Conservation (phyloP, 768 basidiomycete genomes). For the Termitomyces sp. region DNA sequence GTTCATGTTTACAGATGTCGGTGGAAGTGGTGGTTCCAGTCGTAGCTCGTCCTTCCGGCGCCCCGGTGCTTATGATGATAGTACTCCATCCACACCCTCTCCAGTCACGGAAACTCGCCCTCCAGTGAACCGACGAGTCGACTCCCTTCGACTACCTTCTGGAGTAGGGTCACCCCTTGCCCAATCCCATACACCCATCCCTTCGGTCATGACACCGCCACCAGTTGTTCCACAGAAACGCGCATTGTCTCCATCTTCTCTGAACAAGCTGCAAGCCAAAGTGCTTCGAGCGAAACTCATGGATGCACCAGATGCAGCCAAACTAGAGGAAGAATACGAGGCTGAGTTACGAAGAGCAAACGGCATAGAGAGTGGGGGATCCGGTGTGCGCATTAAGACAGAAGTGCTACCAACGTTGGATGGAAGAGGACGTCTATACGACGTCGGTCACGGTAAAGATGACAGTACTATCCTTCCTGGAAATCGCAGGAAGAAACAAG, state of each 20-base stretch:
- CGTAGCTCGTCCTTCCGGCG: conserved; percentile 87
- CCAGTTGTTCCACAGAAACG: conserved; percentile 31
- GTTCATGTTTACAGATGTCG: conserved; percentile 67
- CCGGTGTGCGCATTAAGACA: conserved; percentile 54
- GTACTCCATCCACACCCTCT: conserved; percentile 58
- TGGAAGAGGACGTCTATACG: conserved; percentile 80
- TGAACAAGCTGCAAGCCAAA: conserved; percentile 91
- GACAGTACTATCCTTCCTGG: conserved; percentile 51
- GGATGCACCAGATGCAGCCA: conserved; percentile 70
- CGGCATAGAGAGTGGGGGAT: conserved; percentile 36
- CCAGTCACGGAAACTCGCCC: conserved; percentile 36
- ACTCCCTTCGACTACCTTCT: conserved; percentile 59
- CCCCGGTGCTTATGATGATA: conserved; percentile 62
- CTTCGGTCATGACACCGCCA: conserved; percentile 84
- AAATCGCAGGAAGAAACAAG: conserved; percentile 78
- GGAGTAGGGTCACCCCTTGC: conserved; percentile 55
- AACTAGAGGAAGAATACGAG: conserved; percentile 86
- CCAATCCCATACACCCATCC: conserved; percentile 80
- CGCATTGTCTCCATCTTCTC: conserved; percentile 66
- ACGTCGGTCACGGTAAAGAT: conserved; percentile 78
- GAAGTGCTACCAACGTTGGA: conserved; percentile 91
- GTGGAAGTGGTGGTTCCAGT: conserved; percentile 61
- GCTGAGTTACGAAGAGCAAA: conserved; percentile 51
- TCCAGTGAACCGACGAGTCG: conserved; percentile 49
- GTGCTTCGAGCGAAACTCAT: conserved; percentile 90